phyloP scores from a whole-genome alignment of 2,329 filamentous ascomycete genomes.

The Phaeosphaeriaceae sp. region DNA sequence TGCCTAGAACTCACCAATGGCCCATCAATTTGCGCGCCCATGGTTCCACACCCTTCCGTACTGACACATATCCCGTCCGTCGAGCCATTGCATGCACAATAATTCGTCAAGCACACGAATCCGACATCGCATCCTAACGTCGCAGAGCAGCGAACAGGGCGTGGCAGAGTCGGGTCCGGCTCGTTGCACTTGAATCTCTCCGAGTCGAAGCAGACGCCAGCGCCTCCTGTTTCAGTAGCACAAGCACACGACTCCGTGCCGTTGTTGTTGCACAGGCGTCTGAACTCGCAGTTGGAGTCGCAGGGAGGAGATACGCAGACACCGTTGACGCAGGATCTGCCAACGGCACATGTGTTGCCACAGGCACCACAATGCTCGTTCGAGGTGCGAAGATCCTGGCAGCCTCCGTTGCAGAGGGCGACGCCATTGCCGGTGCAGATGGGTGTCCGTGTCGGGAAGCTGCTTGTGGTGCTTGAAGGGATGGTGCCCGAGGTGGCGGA shows the following conservation, averaged over 20 bases:
- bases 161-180: constrained; percentile 1
- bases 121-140: constrained; percentile 20
- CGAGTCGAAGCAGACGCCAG: constrained; percentile 41
- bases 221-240: constrained; percentile 24
- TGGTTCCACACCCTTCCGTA: constrained; percentile 24
- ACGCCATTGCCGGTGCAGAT: constrained; percentile 22
- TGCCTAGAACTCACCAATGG: constrained; percentile 18
- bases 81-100: constrained; percentile 19
- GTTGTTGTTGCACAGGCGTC: constrained; percentile 28
- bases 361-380: constrained; percentile 37
- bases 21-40: constrained; percentile 18
- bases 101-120: constrained; percentile 23
- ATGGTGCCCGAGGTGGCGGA: neutral
- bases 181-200: constrained; percentile 20
- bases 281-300: constrained; percentile 35
- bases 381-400: constrained; percentile 29
- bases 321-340: constrained; percentile 41
- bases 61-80: constrained; percentile 26
- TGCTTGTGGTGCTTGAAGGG: constrained; percentile 5
- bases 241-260: constrained; percentile 35
- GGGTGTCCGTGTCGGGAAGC: constrained; percentile 6
- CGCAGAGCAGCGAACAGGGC: constrained; percentile 9
- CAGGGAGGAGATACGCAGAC: constrained; percentile 39
- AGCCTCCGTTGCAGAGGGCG: constrained; percentile 28
- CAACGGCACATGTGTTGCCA: constrained; percentile 29